A percentile compares a stretch with the other conserved stretches of the same genome.
These are phyloP conservation scores for Trichopus zeylanicus DNA, from an alignment of 116 monocot genomes.

Conservation along the genomic window DNA sequence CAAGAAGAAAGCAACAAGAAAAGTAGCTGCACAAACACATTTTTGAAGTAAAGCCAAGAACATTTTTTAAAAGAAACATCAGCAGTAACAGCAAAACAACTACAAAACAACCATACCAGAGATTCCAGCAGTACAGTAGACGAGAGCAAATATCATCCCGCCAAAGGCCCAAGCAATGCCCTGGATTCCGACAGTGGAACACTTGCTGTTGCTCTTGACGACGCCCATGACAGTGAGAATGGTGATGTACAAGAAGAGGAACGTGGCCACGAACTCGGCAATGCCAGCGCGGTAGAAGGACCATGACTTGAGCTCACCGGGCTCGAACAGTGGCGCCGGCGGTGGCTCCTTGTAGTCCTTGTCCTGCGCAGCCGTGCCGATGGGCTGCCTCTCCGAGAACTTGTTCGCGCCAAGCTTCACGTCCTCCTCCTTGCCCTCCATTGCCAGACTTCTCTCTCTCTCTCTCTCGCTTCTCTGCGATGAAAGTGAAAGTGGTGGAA, in stretches of 20 bases:
- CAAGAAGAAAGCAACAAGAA: neutral
- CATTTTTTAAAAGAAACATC: no score
- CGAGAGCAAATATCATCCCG: slow-evolving; percentile 66
- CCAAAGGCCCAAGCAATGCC: slow-evolving; percentile 71
- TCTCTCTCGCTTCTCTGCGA: neutral
- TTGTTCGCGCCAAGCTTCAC: no score
- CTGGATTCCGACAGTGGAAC: slow-evolving; percentile 50
- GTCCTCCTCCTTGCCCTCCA: neutral
- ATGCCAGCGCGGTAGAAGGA: slow-evolving; percentile 64
- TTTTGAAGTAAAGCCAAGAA: no score
- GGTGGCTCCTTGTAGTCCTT: slow-evolving; percentile 57
- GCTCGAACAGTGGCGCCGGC: slow-evolving; percentile 55
- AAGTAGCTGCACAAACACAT: no score
- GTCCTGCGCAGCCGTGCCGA: no score
- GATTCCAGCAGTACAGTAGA: slow-evolving; percentile 67
- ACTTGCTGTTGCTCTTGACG: slow-evolving; percentile 25
- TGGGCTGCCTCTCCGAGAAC: no score
- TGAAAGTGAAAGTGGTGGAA: no score
- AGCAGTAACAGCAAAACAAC: no score
- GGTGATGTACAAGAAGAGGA: slow-evolving; percentile 60
- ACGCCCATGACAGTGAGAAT: slow-evolving; percentile 65
- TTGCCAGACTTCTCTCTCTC: neutral
- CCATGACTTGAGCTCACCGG: slow-evolving; percentile 53
- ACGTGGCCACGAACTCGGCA: no score
- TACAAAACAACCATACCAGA: slow-evolving; percentile 24